Conservation (phyloP, 805 yeast genomes). For the Tetrapisispora fleetii region DNA sequence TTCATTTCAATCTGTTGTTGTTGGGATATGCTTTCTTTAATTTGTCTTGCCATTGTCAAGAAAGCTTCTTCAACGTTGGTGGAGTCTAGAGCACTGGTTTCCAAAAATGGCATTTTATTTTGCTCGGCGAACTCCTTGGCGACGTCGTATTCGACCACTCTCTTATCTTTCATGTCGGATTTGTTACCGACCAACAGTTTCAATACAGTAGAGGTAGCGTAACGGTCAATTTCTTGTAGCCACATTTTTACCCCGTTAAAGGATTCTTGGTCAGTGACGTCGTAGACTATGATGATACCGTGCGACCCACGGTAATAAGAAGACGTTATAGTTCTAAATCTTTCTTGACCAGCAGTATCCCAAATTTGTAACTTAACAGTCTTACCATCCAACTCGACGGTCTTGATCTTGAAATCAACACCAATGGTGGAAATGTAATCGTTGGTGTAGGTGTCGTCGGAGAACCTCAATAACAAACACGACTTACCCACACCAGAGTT, state of each 20-base stretch:
- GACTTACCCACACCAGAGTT: conserved; percentile 99
- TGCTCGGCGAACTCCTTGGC: conserved; percentile 98
- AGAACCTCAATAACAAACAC: conserved; percentile 86
- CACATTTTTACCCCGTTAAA: conserved; percentile 96
- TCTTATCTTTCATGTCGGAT: conserved; percentile 87
- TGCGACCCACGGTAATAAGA: conserved; percentile 98
- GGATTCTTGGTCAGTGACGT: conserved; percentile 93
- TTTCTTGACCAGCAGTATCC: conserved; percentile 99
- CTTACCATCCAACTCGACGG: conserved; percentile 91
- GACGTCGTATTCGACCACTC: conserved; percentile 89
- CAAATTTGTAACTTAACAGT: conserved; percentile 95
- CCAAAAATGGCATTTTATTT: conserved; percentile 80
- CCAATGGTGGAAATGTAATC: conserved; percentile 97
- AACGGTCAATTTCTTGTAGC: conserved; percentile 97
- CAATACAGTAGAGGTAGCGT: conserved; percentile 96
- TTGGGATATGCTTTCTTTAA: conserved; percentile 88
- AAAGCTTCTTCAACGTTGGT: conserved; percentile 98
- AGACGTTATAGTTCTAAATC: conserved; percentile 95
- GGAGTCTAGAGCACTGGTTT: conserved; percentile 89
- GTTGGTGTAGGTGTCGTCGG: conserved; percentile 94
- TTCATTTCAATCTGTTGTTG: conserved; percentile 25
- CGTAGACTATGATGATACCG: conserved; percentile 95
- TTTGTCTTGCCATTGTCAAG: conserved; percentile 96
- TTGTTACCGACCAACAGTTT: conserved; percentile 93
- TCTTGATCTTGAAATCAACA: conserved; percentile 85